Conservation (phyloP, 345 rosid genomes). For the Euphorbia peplus region DNA sequence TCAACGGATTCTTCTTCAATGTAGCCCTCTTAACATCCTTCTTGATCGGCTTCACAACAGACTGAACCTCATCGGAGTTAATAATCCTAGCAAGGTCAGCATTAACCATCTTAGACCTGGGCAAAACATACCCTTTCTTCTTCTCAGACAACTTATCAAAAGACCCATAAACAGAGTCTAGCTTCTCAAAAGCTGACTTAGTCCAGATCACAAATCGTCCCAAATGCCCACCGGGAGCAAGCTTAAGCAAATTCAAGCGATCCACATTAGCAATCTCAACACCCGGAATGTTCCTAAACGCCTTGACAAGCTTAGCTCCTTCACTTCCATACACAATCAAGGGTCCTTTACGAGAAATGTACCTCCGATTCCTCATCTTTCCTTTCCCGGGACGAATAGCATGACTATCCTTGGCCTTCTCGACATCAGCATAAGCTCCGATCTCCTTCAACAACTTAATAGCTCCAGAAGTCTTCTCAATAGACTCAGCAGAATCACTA, state of each 20-base stretch:
- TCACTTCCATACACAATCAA: constrained; percentile 76
- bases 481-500: constrained; percentile 58
- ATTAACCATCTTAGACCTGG: constrained; percentile 91
- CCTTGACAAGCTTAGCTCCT: constrained; percentile 84
- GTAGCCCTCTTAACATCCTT: constrained; percentile 67
- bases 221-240: constrained; percentile 97
- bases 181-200: constrained; percentile 88
- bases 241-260: constrained; percentile 71
- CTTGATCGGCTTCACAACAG: constrained; percentile 82
- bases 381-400: constrained; percentile 92
- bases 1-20: constrained; percentile 89
- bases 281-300: constrained; percentile 90
- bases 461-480: constrained; percentile 83
- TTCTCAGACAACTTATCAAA: constrained; percentile 77
- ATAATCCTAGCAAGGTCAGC: constrained; percentile 91
- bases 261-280: constrained; percentile 88
- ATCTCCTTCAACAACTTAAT: constrained; percentile 76
- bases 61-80: constrained; percentile 93
- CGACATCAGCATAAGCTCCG: constrained; percentile 82
- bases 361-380: constrained; percentile 81
- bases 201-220: constrained; percentile 97
- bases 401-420: constrained; percentile 85
- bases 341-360: constrained; percentile 85
- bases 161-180: constrained; percentile 79
- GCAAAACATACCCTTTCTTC: constrained; percentile 89